Conservation (phyloP, 2,329 filamentous ascomycete species). For the Intubia oerlemansii region DNA sequence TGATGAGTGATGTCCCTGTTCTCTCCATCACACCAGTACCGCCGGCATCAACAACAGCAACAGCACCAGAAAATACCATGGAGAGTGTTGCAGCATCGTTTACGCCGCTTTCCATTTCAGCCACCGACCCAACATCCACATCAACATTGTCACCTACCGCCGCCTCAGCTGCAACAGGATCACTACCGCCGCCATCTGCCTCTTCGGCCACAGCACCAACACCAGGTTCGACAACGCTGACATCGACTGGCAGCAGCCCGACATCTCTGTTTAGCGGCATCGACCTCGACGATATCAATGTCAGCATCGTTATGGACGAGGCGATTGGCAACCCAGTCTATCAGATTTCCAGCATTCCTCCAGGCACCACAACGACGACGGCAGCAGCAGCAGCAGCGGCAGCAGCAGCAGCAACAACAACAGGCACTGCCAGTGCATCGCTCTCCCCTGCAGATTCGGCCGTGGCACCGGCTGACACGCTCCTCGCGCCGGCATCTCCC, state of each 20-base stretch:
- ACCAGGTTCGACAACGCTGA: background rate
- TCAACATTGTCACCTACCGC: background rate
- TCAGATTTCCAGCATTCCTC: constrained; percentile 13
- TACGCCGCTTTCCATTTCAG: constrained; percentile 1
- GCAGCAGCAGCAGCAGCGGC: no score
- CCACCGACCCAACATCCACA: constrained; percentile 1
- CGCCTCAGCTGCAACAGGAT: background rate
- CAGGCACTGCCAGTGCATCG: no score
- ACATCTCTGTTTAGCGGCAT: constrained; percentile 13
- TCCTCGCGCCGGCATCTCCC: constrained; percentile 1
- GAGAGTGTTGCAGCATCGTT: no score
- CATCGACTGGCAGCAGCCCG: background rate
- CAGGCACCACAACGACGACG: background rate
- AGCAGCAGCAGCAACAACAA: no score
- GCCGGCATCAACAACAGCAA: no score
- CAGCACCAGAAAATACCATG: no score
- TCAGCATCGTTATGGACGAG: constrained; percentile 21
- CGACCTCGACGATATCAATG: constrained; percentile 17
- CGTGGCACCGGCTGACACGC: no score
- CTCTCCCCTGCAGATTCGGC: no score
- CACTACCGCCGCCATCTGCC: background rate
- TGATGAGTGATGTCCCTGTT: constrained; percentile 1
- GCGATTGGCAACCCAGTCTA: constrained; percentile 20
- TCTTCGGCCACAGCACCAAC: background rate
- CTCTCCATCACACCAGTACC: no score